phyloP scores from a whole-genome alignment of 108 stramenopile species.

The Aurantiochytrium sp. region DNA sequence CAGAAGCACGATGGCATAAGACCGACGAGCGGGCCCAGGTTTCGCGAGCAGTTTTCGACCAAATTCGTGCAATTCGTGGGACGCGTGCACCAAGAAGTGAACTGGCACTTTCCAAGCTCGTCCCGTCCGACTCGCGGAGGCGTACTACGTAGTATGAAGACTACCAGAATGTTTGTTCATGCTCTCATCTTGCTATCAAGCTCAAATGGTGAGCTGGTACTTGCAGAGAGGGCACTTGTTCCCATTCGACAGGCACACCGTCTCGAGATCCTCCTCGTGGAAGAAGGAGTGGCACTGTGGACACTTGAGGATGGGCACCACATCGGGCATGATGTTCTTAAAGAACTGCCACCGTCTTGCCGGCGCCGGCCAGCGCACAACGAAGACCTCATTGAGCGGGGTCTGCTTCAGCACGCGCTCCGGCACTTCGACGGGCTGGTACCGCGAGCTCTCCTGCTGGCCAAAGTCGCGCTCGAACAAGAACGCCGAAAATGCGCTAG shows the following conservation, averaged over 20 bases:
- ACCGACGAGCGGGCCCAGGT: no score
- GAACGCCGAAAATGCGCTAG: slow-evolving; percentile 41
- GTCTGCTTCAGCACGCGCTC: slow-evolving; percentile 33
- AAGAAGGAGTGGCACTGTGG: slow-evolving; percentile 62
- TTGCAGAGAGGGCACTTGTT: slow-evolving; percentile 50
- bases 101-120: no score
- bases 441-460: slow-evolving; percentile 44
- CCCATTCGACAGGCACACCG: slow-evolving; percentile 50
- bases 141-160: no score
- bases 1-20: no score
- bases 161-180: no score
- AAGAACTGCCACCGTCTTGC: slow-evolving; percentile 47
- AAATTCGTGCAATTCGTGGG: no score
- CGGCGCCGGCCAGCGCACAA: neutral
- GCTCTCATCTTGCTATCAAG: no score
- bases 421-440: slow-evolving; percentile 43
- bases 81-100: no score
- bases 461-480: slow-evolving; percentile 43
- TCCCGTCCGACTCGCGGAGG: no score
- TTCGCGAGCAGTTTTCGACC: no score
- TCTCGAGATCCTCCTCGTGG: slow-evolving; percentile 70
- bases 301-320: slow-evolving; percentile 49
- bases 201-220: neutral
- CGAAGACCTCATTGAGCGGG: slow-evolving; percentile 46
- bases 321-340: slow-evolving; percentile 66